Evolutionary conservation across 345 rosid genomes (phyloP).

Genomic region (Jatropha curcas): DNA sequence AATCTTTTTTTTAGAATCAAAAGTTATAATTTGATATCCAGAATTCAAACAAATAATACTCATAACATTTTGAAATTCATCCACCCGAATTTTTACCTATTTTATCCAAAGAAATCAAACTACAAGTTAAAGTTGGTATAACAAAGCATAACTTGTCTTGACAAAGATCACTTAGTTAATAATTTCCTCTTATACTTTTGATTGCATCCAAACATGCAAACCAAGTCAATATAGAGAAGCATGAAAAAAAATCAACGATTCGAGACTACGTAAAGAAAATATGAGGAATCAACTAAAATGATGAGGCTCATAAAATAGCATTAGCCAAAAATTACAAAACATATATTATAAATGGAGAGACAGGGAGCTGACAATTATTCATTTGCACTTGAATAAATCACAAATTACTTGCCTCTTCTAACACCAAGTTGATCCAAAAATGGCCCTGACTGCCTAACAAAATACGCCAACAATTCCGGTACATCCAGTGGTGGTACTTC

Average conservation of each 20-base stretch:
- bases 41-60: not conserved
- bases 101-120: not conserved
- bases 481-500: slow-evolving; percentile 85
- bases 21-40: not conserved
- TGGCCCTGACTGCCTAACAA: slow-evolving; percentile 88
- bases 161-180: not conserved
- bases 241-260: not conserved
- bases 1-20: not conserved
- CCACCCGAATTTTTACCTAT: not conserved
- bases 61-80: not conserved
- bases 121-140: not conserved
- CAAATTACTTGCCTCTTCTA: slow-evolving; percentile 53
- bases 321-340: not conserved
- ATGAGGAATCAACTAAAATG: not conserved
- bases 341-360: not conserved
- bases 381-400: not conserved
- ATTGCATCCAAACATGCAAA: not conserved
- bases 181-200: not conserved
- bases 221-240: not conserved
- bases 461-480: slow-evolving; percentile 82
- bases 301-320: not conserved
- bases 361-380: not conserved
- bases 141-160: not conserved
- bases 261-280: not conserved
- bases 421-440: slow-evolving; percentile 92